phyloP scores from a whole-genome alignment of 2,329 filamentous ascomycete genomes.

The Colletotrichum destructivum region DNA sequence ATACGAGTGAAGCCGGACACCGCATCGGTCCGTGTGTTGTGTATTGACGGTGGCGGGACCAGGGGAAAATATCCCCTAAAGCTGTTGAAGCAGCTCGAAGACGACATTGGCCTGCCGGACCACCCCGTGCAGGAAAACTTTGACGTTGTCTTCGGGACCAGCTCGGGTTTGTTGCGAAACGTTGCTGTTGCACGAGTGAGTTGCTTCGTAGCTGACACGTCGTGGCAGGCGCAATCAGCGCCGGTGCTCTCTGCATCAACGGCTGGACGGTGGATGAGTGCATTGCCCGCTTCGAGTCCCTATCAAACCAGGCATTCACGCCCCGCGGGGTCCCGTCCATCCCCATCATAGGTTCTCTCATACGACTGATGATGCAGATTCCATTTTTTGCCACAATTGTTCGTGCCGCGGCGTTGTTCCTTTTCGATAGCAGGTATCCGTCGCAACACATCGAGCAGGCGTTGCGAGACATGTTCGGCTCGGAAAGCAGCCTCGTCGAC shows the following conservation, averaged over 20 bases:
- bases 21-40: neutral
- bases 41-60: constrained; percentile 48
- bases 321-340: neutral
- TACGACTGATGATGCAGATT: constrained; percentile 20
- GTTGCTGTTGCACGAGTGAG: neutral
- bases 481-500: neutral
- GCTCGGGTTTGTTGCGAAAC: neutral
- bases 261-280: constrained; percentile 18
- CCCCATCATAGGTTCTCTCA: neutral
- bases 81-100: constrained; percentile 49
- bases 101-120: constrained; percentile 33
- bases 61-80: constrained; percentile 49
- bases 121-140: constrained; percentile 16
- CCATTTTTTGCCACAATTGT: constrained; percentile 7
- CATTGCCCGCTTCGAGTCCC: constrained; percentile 14
- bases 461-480: constrained; percentile 7
- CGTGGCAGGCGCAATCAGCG: neutral
- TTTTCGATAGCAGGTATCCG: constrained; percentile 18
- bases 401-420: neutral
- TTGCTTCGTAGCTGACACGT: neutral
- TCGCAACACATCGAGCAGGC: constrained; percentile 22
- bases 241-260: constrained; percentile 16
- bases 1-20: constrained; percentile 20
- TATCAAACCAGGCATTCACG: constrained; percentile 10
- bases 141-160: constrained; percentile 21